Percentiles rank a stretch among this genome's conserved stretches.
Evolutionary conservation across 306 rosid species (phyloP).

Genomic region (Rosa lucieae): DNA sequence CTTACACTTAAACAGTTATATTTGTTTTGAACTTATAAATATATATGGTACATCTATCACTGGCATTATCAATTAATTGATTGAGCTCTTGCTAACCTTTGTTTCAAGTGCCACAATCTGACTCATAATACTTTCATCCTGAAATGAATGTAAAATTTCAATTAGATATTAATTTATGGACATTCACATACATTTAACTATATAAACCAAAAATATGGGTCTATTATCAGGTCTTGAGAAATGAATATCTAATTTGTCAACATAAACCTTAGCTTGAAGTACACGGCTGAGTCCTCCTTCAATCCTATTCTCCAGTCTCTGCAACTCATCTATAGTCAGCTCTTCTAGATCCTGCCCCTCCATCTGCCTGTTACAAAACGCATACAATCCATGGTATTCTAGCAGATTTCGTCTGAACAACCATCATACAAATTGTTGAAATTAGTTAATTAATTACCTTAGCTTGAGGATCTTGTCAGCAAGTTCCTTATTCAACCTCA

Average conservation of each 20-base stretch:
- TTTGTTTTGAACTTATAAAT: background rate
- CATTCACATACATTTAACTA: background rate
- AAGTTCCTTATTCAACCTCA: slow-evolving; percentile 34
- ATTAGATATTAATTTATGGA: background rate
- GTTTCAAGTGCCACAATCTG: slow-evolving; percentile 31
- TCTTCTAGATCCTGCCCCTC: slow-evolving; percentile 37
- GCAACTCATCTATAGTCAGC: slow-evolving; percentile 33
- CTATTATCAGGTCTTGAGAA: no score
- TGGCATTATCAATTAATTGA: background rate
- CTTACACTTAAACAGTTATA: background rate
- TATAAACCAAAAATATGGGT: no score
- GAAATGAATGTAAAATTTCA: background rate
- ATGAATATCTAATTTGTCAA: background rate
- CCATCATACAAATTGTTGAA: background rate
- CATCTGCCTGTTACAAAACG: slow-evolving; percentile 29
- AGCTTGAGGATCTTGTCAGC: slow-evolving; percentile 33
- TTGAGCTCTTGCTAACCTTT: slow-evolving; percentile 25
- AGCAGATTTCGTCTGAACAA: background rate
- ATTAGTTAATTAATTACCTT: slow-evolving; percentile 21
- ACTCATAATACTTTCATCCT: slow-evolving; percentile 29
- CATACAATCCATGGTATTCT: background rate
- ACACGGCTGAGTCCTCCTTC: slow-evolving; percentile 37
- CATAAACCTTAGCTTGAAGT: slow-evolving; percentile 30
- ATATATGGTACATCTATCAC: background rate
- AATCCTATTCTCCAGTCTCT: slow-evolving; percentile 30